Base-by-base conservation (phyloP, 306 rosid genomes). In the Glycine latifolia region DNA sequence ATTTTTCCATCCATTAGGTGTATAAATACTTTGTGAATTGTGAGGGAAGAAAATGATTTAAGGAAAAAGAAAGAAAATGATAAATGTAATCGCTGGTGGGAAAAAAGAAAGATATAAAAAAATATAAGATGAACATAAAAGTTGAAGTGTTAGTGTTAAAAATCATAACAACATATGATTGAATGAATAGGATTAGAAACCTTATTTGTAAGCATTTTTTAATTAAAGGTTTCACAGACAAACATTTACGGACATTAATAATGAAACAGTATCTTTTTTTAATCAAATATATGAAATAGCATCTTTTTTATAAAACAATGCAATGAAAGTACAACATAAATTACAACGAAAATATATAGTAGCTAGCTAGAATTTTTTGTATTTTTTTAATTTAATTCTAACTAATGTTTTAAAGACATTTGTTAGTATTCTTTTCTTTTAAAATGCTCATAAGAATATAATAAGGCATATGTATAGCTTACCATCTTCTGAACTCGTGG, bases 401-500 rank as follows among this genome's bases (percentile, higher is more conserved):
- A 52, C 16, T 12, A 52, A n/a, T n/a, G n/a, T 2, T 52, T 49
- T 49, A 49, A 49, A 3, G n/a, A 10, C 20, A 54, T n/a, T 14
- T 54, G 61, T 7, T 7, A 56, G 11, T 56, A 20, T n/a, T 59
- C 13, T 54, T 6, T 54, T n/a, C n/a, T 5, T 58, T 58, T 58
- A 31, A 61, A 61, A 61, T 10, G 10, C n/a, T 5, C 6, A 17
- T 9, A 10, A 59, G 6, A 17, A 20, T 3, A 17, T 17, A 37
- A 37, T 0, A 12, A 10, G 17, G 10, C n/a, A n/a, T n/a, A 43
- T 11, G 43, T 14, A 10, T 43, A 69, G 15, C 67, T 79, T 8
- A 85, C 90, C 84, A 1, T 78, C 53, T 48, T 83, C 16, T 12
- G 80, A 48, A 49, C 87, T 88, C 7, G 88, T 86, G 0, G 89